Evolutionary conservation across 306 rosid species (phyloP), one percentile per base, ranked within the genome.

Genomic region (Quercus aquifolioides): DNA sequence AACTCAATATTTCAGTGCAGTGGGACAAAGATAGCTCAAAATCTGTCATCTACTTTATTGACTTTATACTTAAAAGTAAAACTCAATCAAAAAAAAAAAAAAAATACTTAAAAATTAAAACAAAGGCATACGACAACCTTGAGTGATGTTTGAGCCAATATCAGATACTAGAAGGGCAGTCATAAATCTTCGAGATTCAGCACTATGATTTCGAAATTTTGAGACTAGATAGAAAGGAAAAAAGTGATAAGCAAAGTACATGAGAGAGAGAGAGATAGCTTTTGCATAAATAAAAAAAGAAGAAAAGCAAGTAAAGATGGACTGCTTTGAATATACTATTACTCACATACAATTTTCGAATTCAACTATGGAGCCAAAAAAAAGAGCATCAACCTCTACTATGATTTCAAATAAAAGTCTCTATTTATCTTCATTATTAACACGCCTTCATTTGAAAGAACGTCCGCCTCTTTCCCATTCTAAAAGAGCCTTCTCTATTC

Each of bases 321-420:
- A 82, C 74, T 77, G 65, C 85, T 74, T 65, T 72, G 71, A 75
- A 74, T 83, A 77, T 75, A 73, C 67, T 46, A 4, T 55, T 4
- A 13, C 31, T 49, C 31, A 56, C 55, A 67, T 9, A 70, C 11
- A 52, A 31, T n/a, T 67, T 84, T 86, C 62, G 80, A 90, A 82
- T 84, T 79, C 68, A 81, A 49, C 23, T 13, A 14, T 84, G 90
- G 94, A 84, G 90, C 92, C 94, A 90, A 85, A 86, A 90, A 85
- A 86, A 55, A 76, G 46, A n/a, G 41, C 71, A 43, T 7, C n/a
- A 74, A 68, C 51, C 28, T 49, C 31, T 7, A 19, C 52, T 14
- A 28, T 14, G n/a, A 23, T 76, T 76, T 21, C 57, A 41, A 63
- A 58, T 63, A 23, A 20, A 57, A 23, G 21, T 23, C 23, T 20